phyloP scores from a whole-genome alignment of 139 green algal species.

The Picochlorum sp. region DNA sequence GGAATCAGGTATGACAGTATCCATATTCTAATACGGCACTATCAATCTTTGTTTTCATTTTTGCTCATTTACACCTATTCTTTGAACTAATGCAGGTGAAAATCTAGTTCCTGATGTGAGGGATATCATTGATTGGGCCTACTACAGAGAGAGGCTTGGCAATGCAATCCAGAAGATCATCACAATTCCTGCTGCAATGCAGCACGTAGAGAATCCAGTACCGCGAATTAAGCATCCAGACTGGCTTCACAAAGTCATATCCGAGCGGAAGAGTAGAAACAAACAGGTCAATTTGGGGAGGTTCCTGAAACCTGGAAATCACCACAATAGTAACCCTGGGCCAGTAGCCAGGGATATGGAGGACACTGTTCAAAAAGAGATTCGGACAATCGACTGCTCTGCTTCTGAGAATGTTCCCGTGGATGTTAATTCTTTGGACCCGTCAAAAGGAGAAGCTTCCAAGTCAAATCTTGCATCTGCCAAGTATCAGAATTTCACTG shows the following conservation, averaged over 20 bases:
- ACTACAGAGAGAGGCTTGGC: slow-evolving; percentile 88
- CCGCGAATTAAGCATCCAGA: slow-evolving; percentile 83
- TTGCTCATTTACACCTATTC: not conserved
- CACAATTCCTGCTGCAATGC: slow-evolving; percentile 95
- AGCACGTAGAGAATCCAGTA: slow-evolving; percentile 74
- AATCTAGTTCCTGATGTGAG: slow-evolving; percentile 63
- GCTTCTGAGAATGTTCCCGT: slow-evolving; percentile 9
- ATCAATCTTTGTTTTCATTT: not conserved
- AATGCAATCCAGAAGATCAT: slow-evolving; percentile 98
- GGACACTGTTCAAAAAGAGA: slow-evolving; percentile 16
- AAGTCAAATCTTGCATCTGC: not conserved
- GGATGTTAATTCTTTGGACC: not conserved
- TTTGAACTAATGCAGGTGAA: not conserved
- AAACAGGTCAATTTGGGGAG: slow-evolving; percentile 60
- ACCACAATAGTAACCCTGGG: not conserved
- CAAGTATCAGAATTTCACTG: slow-evolving; percentile 2
- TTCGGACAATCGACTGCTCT: not conserved
- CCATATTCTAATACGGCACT: slow-evolving; percentile 2
- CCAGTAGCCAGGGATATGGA: slow-evolving; percentile 19
- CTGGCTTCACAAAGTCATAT: slow-evolving; percentile 80
- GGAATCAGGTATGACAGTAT: slow-evolving; percentile 8
- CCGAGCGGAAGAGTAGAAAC: slow-evolving; percentile 60
- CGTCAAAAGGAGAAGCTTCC: not conserved
- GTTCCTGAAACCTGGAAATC: slow-evolving; percentile 31
- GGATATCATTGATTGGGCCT: slow-evolving; percentile 93